Conservation (phyloP, 2,329 filamentous ascomycete species). For the Verticillium alfalfae region DNA sequence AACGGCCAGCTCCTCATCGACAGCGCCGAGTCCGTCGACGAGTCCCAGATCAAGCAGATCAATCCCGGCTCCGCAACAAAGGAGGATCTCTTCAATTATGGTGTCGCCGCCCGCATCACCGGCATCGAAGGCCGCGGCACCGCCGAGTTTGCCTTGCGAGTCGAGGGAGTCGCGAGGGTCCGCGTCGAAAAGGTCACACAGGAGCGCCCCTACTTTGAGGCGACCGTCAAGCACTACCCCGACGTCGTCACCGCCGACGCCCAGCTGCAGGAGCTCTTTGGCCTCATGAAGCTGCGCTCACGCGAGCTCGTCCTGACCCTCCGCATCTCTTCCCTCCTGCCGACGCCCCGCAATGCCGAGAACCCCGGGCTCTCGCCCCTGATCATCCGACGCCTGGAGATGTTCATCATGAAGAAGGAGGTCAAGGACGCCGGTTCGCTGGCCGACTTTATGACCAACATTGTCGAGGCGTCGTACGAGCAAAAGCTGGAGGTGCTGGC, state of each 20-base stretch:
- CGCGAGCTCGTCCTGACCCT: conserved; percentile 81
- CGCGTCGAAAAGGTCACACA: conserved; percentile 68
- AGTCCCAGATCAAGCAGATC: conserved; percentile 36
- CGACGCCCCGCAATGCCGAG: conserved; percentile 50
- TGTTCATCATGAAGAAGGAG: conserved; percentile 80
- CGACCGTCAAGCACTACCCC: conserved; percentile 64
- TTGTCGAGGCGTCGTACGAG: conserved; percentile 80
- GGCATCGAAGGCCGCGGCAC: conserved; percentile 71
- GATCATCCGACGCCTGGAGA: conserved; percentile 79
- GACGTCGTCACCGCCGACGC: conserved; percentile 43
- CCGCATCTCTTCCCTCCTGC: conserved; percentile 77
- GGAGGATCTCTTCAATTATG: conserved; percentile 75
- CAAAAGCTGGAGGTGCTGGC: conserved; percentile 85
- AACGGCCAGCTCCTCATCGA: conserved; percentile 74
- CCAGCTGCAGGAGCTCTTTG: conserved; percentile 66
- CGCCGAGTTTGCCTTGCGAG: conserved; percentile 74
- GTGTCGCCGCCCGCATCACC: conserved; percentile 73
- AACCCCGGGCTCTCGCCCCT: conserved; percentile 68
- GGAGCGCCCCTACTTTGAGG: conserved; percentile 83
- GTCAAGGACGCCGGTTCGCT: conserved; percentile 76
- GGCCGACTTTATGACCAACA: conserved; percentile 95
- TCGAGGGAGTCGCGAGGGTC: conserved; percentile 79
- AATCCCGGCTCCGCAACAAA: conserved; percentile 57
- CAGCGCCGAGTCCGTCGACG: conserved; percentile 49
- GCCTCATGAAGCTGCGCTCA: conserved; percentile 75